Conservation (phyloP, 129 eudicot species). For the Helichrysum umbraculigerum region DNA sequence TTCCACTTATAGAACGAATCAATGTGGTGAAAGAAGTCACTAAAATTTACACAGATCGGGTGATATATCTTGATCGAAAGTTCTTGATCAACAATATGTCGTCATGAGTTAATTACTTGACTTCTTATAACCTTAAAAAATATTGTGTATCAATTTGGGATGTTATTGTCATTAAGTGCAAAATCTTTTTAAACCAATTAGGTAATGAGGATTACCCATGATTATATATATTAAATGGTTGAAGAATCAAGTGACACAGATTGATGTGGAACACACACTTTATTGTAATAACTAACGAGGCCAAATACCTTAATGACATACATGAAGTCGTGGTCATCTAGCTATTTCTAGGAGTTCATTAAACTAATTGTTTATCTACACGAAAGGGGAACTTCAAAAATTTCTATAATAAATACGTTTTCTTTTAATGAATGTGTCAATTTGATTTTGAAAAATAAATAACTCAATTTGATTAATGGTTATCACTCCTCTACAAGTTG, state of each 20-base stretch:
- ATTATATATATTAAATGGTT: neutral
- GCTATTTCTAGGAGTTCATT: neutral
- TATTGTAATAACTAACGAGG: neutral
- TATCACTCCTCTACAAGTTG: neutral
- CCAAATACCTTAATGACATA: constrained; percentile 5
- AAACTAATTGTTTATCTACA: constrained; percentile 2
- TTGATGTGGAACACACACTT: neutral
- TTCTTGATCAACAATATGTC: neutral
- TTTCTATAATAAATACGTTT: neutral
- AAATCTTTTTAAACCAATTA: neutral
- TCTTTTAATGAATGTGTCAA: neutral
- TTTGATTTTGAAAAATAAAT: too few species aligned
- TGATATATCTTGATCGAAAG: neutral
- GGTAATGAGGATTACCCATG: constrained; percentile 3
- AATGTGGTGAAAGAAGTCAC: neutral
- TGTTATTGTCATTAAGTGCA: neutral
- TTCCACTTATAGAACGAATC: too few species aligned
- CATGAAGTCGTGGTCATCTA: neutral
- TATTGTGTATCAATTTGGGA: neutral
- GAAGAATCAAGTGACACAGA: neutral
- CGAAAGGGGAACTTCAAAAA: neutral
- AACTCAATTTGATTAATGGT: neutral
- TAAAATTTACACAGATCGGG: neutral
- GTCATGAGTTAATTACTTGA: too few species aligned
- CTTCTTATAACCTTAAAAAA: neutral